Percentiles rank a stretch among this genome's conserved stretches.
These are phyloP conservation scores for Albatrellus ellisii DNA, from an alignment of 768 basidiomycete species.

Conservation along the genomic window DNA sequence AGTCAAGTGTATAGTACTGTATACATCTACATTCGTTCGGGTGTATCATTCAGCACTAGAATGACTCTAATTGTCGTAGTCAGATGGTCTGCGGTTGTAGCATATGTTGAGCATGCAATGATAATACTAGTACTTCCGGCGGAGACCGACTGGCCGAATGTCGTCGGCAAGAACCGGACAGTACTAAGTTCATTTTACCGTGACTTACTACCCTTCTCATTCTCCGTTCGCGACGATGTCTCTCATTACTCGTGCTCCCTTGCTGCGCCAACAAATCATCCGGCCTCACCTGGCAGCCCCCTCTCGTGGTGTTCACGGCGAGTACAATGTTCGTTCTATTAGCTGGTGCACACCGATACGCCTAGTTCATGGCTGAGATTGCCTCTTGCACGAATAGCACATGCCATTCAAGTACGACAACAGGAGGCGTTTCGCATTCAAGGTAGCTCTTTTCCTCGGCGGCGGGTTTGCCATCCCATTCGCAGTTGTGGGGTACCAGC, in stretches of 20 bases:
- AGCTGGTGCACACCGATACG: not conserved
- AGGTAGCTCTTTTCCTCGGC: slow-evolving; percentile 8
- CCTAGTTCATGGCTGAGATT: not conserved
- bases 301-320: slow-evolving; percentile 10
- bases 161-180: not conserved
- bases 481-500: slow-evolving; percentile 14
- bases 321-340: slow-evolving; percentile 6
- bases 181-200: too few relatives aligned
- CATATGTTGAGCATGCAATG: too few relatives aligned
- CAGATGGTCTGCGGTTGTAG: too few relatives aligned
- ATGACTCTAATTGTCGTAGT: too few relatives aligned
- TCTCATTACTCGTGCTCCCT: slow-evolving; percentile 11
- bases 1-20: too few relatives aligned
- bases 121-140: not conserved
- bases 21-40: too few relatives aligned
- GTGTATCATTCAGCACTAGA: too few relatives aligned
- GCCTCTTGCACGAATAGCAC: slow-evolving; percentile 3
- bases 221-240: slow-evolving; percentile 8
- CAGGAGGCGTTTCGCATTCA: slow-evolving; percentile 9
- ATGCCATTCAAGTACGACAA: slow-evolving; percentile 12
- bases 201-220: too few relatives aligned
- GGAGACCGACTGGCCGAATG: not conserved
- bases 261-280: slow-evolving; percentile 8
- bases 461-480: slow-evolving; percentile 13
- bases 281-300: slow-evolving; percentile 9